These are phyloP conservation scores for Sporothrix luriei DNA, from an alignment of 2,329 filamentous ascomycete genomes.

Conservation along the genomic window DNA sequence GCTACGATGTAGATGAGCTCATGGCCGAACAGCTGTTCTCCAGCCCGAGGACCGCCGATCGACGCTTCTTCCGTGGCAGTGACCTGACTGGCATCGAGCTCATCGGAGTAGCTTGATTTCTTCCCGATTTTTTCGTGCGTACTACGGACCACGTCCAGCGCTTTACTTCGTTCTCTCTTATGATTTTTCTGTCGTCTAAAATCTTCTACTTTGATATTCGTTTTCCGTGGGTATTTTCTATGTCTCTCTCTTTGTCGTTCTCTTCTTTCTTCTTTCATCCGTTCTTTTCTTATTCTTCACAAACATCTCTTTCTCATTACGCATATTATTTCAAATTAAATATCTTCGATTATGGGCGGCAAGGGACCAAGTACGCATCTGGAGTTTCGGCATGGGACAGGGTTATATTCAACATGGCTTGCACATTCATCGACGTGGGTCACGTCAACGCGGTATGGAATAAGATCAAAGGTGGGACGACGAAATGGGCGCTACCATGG, in stretches of 20 bases:
- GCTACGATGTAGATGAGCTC: constrained; percentile 27
- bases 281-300: neutral
- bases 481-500: too few species aligned
- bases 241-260: neutral
- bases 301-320: too few species aligned
- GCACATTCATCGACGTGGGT: too few species aligned
- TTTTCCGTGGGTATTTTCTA: too few species aligned
- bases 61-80: constrained; percentile 13
- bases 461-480: neutral
- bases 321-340: too few species aligned
- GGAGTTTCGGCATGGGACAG: constrained; percentile 12
- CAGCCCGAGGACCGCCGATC: constrained; percentile 9
- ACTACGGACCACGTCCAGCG: too few species aligned
- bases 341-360: too few species aligned
- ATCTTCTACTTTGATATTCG: neutral
- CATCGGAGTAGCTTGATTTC: neutral
- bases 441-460: neutral
- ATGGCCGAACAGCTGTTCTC: constrained; percentile 26
- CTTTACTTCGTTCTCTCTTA: neutral
- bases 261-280: neutral
- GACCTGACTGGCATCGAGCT: constrained; percentile 9
- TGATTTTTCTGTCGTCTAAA: neutral
- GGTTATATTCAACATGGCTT: neutral
- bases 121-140: neutral
- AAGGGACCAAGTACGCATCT: too few species aligned